Percentiles rank a stretch among this genome's conserved stretches.
phyloP scores from a whole-genome alignment of 768 basidiomycete genomes.

The Panus rudis region DNA sequence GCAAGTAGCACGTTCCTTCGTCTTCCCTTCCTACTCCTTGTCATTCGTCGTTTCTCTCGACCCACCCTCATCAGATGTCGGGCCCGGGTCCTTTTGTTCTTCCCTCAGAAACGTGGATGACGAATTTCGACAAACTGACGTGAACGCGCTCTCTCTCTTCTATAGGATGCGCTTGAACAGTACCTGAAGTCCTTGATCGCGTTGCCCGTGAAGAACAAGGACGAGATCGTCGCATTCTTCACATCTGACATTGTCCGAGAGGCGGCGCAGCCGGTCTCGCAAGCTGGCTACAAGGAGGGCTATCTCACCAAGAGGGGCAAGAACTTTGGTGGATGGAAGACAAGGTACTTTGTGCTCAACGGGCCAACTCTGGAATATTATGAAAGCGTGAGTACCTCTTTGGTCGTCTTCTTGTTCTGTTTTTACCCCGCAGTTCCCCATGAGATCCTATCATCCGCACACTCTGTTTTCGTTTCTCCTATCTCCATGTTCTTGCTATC shows the following conservation, averaged over 20 bases:
- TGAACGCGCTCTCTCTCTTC: too few relatives aligned
- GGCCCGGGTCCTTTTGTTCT: too few relatives aligned
- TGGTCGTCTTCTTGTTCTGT: conserved; percentile 5
- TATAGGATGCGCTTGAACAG: conserved; percentile 71
- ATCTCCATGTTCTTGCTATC: conserved; percentile 1
- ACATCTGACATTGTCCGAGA: conserved; percentile 83
- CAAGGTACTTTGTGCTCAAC: conserved; percentile 89
- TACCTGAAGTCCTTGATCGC: conserved; percentile 82
- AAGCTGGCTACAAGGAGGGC: conserved; percentile 86
- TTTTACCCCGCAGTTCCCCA: conserved; percentile 3
- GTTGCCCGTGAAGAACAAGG: conserved; percentile 79
- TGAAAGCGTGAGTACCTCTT: conserved; percentile 70
- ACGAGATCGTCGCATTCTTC: conserved; percentile 88
- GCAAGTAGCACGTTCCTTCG: too few relatives aligned
- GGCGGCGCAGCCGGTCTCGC: conserved; percentile 67
- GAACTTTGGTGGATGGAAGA: conserved; percentile 98
- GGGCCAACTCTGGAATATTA: conserved; percentile 91
- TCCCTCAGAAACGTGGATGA: too few relatives aligned
- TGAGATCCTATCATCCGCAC: conserved; percentile 9
- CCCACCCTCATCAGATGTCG: too few relatives aligned
- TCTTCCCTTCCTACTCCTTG: too few relatives aligned
- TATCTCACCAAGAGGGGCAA: conserved; percentile 95
- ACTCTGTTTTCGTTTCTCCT: conserved; percentile 3
- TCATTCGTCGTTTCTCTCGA: too few relatives aligned
- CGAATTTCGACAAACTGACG: too few relatives aligned